Conservation (phyloP, 2,329 filamentous ascomycete species). For the Whalleya microplaca region DNA sequence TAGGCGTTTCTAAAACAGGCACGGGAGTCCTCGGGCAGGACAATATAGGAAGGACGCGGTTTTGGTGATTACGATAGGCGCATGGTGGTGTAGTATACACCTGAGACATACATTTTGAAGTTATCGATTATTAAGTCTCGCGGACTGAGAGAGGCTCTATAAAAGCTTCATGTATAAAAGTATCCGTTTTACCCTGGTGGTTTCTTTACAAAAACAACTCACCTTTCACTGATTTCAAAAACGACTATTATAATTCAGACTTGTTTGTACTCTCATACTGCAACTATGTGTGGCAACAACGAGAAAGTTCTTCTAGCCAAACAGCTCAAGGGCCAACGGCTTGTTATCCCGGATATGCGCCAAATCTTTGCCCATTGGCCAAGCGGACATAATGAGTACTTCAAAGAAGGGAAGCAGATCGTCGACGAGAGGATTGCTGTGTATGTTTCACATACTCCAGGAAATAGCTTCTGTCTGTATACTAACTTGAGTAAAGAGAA, state of each 20-base stretch:
- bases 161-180: no score
- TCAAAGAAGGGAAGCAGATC: constrained; percentile 19
- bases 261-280: background rate
- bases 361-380: constrained; percentile 34
- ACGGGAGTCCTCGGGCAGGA: no score
- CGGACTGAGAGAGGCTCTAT: no score
- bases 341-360: constrained; percentile 32
- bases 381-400: constrained; percentile 24
- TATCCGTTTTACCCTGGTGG: no score
- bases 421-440: constrained; percentile 23
- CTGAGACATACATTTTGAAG: no score
- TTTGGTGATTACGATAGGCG: no score
- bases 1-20: no score
- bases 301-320: constrained; percentile 27
- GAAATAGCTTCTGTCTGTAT: background rate
- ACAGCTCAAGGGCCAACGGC: constrained; percentile 30
- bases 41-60: no score
- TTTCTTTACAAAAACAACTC: background rate
- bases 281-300: constrained; percentile 21
- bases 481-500: constrained; percentile 12
- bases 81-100: no score
- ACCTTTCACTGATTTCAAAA: background rate
- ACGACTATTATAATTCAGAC: background rate
- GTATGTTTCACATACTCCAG: constrained; percentile 13
- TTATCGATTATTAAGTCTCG: no score